Base-by-base conservation (phyloP, 177 flowering plant genomes). In the Telopea speciosissima region DNA sequence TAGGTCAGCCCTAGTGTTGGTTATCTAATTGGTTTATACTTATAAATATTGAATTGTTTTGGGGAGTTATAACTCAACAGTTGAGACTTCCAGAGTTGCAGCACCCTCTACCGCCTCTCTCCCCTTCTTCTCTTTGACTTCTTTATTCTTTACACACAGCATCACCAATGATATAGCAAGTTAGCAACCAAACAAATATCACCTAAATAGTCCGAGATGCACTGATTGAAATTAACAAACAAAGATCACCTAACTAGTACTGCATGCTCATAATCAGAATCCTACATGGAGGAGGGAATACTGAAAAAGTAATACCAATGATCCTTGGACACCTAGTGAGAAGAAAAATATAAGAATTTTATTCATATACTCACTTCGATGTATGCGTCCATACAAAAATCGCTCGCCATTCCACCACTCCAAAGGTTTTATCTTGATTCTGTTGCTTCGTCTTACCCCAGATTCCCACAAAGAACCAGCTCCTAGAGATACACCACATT, bases 321-420 rank as follows among this genome's bases (percentile, higher is more conserved):
- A 49, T 49, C 19, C 17, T 8, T 59, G 24, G 23, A 42, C 40
- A 13, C 31, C 66, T 66, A 13, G 23, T 7, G 45, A 40, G 56
- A 49, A 17, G 42, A 44, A 44, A 66, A 24, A 65, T 13, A 33
- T 11, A 24, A 5, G 25, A 24, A 68, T 62, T 14, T 25, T 44
- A 44, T 22, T 60, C 13, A 72, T 61, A 68, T 72, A 84, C 94
- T 88, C 69, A 90, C 97, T 87, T 24, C 81, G 56, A 75, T 90
- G 85, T 33, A 90, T 71, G 24, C 97, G 89, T 19, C 89, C 96
- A 73, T 86, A 90, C 62, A 92, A 66, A 67, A 87, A 75, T 60
- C 92, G 81, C 80, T 92, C 98, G 17, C 98, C 98, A 82, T 79
- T 92, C 97, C 98, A 92, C 54, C 75, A 88, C 75, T 86, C 89